A percentile compares a stretch with the other conserved stretches of the same genome.
Conservation (phyloP, 2,329 filamentous ascomycete species). For the Colletotrichum cereale region DNA sequence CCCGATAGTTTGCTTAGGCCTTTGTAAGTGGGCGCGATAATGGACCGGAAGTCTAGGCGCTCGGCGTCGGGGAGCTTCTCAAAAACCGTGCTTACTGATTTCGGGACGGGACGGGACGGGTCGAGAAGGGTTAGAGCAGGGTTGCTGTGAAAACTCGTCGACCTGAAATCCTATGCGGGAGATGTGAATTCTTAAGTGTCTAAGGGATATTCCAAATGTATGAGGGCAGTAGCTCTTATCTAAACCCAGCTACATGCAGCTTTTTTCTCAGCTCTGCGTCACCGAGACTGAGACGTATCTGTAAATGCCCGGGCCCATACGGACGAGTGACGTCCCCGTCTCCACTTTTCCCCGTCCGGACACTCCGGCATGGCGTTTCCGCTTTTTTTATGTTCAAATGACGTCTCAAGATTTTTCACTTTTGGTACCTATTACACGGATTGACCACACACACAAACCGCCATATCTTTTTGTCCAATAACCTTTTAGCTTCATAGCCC, state of each 20-base stretch:
- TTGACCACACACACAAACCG: neutral
- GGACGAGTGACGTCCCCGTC: conserved; percentile 15
- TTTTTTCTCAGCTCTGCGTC: conserved; percentile 15
- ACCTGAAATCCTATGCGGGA: neutral
- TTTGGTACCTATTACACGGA: conserved; percentile 1
- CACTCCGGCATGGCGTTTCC: conserved; percentile 4
- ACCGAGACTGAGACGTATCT: conserved; percentile 5
- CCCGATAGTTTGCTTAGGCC: neutral
- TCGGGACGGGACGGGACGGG: conserved; percentile 3
- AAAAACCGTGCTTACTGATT: conserved; percentile 16
- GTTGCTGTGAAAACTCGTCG: neutral
- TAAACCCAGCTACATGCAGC: neutral
- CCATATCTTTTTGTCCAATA: conserved; percentile 7
- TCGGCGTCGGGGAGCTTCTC: conserved; percentile 26
- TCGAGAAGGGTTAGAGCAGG: neutral
- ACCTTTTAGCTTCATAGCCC: neutral
- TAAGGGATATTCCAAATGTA: neutral
- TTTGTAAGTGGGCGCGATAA: conserved; percentile 33
- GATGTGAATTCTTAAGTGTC: neutral
- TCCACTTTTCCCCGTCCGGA: conserved; percentile 14
- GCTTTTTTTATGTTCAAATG: conserved; percentile 22
- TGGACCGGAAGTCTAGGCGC: conserved; percentile 14
- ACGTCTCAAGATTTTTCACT: conserved; percentile 7
- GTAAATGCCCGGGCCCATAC: neutral
- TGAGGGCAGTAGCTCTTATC: neutral